Evolutionary conservation across 2,329 filamentous ascomycete species (phyloP), one percentile per base, ranked within the genome.

Genomic region (Paraphoma sp.): DNA sequence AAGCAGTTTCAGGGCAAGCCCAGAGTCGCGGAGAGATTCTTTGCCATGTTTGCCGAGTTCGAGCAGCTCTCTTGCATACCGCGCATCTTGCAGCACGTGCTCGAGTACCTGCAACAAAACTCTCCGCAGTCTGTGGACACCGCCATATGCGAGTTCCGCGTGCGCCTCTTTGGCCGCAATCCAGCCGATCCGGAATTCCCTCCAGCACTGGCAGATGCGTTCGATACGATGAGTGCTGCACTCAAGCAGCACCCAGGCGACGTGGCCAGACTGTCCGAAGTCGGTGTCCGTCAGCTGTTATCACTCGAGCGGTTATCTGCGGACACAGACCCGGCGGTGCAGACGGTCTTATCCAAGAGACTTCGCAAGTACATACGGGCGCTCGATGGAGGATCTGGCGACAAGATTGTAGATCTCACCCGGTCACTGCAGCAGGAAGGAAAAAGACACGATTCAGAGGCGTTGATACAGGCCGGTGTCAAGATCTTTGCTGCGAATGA

Each of bases 41-140:
- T 95, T 76, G 81, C 90, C 68, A 85, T 96, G 79, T 90, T 96
- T 62, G 82, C 86, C 2, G 80, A 83, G 6, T 97, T 96, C 75
- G 80, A 83, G 17, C 79, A 86, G 41, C 80, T 93, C 30, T 84
- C 87, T 1, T 89, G 88, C 53, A 83, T 89, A 52, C 74, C 79
- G 10, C 88, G 80, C 68, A 86, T 97, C 41, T 79, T 93, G 40
- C 84, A 89, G 60, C 91, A 96, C 74, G 88, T 96, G 46, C 77
- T 95, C 42, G 83, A 86, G 45, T 80, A 80, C 41, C 84, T 97
- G 79, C 79, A 82, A 42, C 78, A 85, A 60, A 75, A 81, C 33
- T 86, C 85, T 61, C 86, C 90, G 2, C 80, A 83, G 44, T 51
- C 68, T 4, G 67, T 73, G 9, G 82, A 86, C 51, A 88, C 89